Evolutionary conservation across 495 filamentous ascomycete genomes (phyloP).

Genomic region (Neurospora cerealis): DNA sequence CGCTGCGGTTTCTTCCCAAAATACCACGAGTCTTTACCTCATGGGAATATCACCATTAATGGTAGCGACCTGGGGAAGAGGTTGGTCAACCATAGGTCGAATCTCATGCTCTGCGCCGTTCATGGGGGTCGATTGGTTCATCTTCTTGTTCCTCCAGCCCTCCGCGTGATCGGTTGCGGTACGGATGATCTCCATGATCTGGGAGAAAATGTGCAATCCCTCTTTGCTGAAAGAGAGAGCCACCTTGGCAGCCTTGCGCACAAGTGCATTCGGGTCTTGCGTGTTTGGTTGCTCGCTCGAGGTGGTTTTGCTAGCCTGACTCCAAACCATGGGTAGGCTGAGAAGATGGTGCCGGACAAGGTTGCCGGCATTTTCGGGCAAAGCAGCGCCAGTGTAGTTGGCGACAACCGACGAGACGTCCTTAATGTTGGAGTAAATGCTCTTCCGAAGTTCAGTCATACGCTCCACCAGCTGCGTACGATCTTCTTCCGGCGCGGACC

Average conservation of each 20-base stretch:
- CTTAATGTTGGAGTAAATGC: constrained; percentile 67
- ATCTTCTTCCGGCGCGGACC: constrained; percentile 20
- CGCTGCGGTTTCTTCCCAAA: not conserved
- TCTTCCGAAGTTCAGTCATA: constrained; percentile 59
- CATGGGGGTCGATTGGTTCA: constrained; percentile 3
- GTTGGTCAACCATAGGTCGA: not conserved
- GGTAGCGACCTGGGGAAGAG: not conserved
- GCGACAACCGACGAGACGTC: constrained; percentile 70
- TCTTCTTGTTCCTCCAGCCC: constrained; percentile 67
- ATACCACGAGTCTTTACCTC: not conserved
- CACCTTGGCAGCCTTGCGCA: constrained; percentile 47
- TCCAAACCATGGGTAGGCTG: constrained; percentile 66
- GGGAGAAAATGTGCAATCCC: constrained; percentile 78
- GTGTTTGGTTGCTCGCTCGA: constrained; percentile 32
- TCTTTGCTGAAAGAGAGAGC: constrained; percentile 78
- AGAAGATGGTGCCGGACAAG: constrained; percentile 72
- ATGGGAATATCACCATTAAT: constrained; percentile 3
- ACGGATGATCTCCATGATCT: constrained; percentile 71
- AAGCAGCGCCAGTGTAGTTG: constrained; percentile 70
- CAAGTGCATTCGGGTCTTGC: constrained; percentile 25
- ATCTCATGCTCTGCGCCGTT: not conserved
- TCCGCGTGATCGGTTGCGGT: constrained; percentile 81
- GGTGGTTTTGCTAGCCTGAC: constrained; percentile 37
- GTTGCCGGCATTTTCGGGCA: constrained; percentile 72
- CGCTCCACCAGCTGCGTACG: constrained; percentile 38